These are phyloP conservation scores for Berkeleyomyces rouxiae DNA, from an alignment of 2,329 filamentous ascomycete genomes.

Conservation along the genomic window DNA sequence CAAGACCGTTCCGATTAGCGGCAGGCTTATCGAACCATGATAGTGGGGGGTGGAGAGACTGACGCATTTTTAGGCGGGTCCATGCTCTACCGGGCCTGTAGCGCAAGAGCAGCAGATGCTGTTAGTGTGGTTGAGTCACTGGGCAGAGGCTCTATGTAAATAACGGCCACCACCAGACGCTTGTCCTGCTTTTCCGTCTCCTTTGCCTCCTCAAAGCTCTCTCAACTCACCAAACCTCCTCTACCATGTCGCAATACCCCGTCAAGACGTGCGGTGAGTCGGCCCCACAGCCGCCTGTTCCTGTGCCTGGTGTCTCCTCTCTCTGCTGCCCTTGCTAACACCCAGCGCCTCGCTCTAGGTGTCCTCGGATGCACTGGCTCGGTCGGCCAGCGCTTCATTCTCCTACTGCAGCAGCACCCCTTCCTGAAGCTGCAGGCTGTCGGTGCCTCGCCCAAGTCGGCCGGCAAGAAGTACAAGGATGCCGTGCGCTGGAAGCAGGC, in stretches of 20 bases:
- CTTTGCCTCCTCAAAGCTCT: neutral
- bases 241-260: conserved; percentile 27
- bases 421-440: conserved; percentile 74
- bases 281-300: neutral
- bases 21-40: neutral
- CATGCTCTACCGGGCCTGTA: neutral
- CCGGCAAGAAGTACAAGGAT: conserved; percentile 87
- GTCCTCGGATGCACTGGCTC: conserved; percentile 87
- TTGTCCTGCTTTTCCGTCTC: neutral
- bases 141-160: neutral
- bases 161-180: neutral
- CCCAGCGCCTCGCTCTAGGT: conserved; percentile 24
- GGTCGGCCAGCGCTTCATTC: conserved; percentile 88
- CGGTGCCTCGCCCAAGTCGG: conserved; percentile 75
- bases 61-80: conserved; percentile 2
- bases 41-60: neutral
- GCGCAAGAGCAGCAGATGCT: neutral
- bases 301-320: conserved; percentile 1
- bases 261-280: conserved; percentile 41
- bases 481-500: conserved; percentile 92
- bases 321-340: conserved; percentile 12
- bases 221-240: conserved; percentile 1
- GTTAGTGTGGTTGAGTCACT: neutral
- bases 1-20: conserved; percentile 8
- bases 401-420: conserved; percentile 76